phyloP scores from a whole-genome alignment of 768 basidiomycete species.

The Amanita pseudoporphyria region DNA sequence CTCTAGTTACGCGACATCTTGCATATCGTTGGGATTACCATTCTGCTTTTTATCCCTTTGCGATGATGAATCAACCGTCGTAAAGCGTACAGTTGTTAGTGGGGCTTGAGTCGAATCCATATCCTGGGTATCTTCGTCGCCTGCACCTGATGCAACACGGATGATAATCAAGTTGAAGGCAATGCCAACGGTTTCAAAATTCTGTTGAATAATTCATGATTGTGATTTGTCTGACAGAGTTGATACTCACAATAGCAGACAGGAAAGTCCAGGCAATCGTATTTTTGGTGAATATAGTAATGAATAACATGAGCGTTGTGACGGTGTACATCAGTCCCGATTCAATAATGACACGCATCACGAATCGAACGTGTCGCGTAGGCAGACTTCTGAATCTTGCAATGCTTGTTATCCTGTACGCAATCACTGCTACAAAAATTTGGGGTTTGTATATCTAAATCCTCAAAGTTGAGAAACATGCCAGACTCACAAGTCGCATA shows the following conservation, averaged over 20 bases:
- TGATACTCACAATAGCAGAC: conserved; percentile 4
- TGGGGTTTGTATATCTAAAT: not conserved
- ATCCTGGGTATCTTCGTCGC: not conserved
- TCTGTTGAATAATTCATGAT: not conserved
- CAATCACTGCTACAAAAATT: not conserved
- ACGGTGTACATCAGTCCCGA: conserved; percentile 1
- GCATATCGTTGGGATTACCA: not conserved
- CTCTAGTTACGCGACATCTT: too few relatives aligned
- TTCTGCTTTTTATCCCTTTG: not conserved
- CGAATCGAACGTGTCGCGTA: conserved; percentile 1
- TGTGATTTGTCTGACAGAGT: not conserved
- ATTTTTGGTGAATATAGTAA: conserved; percentile 1
- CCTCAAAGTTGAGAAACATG: not conserved
- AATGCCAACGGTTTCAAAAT: conserved; percentile 3
- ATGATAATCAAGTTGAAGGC: conserved; percentile 6
- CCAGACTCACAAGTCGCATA: conserved; percentile 13
- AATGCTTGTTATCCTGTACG: not conserved
- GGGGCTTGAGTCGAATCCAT: not conserved
- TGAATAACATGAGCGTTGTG: not conserved
- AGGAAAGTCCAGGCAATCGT: not conserved
- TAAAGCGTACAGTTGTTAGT: not conserved
- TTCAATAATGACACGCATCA: conserved; percentile 5
- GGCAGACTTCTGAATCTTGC: not conserved
- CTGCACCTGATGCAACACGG: not conserved
- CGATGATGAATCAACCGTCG: not conserved